These are phyloP conservation scores for Rhododendron ovatum DNA, from an alignment of 148 eudicot species.

Conservation along the genomic window DNA sequence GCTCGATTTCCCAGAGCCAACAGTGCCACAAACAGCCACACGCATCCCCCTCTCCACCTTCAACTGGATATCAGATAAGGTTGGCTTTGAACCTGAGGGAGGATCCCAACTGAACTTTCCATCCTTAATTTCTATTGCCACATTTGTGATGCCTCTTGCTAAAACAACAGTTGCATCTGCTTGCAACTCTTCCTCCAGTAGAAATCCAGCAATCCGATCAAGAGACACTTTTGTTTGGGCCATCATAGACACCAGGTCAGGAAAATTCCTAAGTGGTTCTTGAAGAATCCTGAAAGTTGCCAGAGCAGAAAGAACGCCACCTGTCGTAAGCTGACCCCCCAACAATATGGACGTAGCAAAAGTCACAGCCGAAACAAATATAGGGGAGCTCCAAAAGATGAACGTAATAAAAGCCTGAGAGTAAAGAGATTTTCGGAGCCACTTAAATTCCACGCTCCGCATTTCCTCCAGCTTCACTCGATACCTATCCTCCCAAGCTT, in stretches of 20 bases:
- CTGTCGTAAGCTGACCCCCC: conserved; percentile 76
- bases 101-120: conserved; percentile 82
- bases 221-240: conserved; percentile 91
- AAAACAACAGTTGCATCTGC: conserved; percentile 58
- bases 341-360: conserved; percentile 72
- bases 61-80: conserved; percentile 62
- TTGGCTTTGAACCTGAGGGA: conserved; percentile 36
- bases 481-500: conserved; percentile 96
- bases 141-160: conserved; percentile 51
- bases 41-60: conserved; percentile 73
- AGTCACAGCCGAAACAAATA: conserved; percentile 78
- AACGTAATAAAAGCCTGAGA: conserved; percentile 79
- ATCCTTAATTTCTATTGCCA: conserved; percentile 67
- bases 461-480: conserved; percentile 59
- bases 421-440: conserved; percentile 78
- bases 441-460: conserved; percentile 75
- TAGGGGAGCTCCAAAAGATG: conserved; percentile 93
- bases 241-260: conserved; percentile 84
- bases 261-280: conserved; percentile 86
- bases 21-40: conserved; percentile 90
- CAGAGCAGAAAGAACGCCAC: conserved; percentile 78
- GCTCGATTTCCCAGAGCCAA: conserved; percentile 94
- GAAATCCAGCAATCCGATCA: conserved; percentile 70
- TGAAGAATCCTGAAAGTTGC: conserved; percentile 91
- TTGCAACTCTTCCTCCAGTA: conserved; percentile 71